Evolutionary conservation across 495 filamentous ascomycete genomes (phyloP).

Genomic region (Gamarada debralockiae): DNA sequence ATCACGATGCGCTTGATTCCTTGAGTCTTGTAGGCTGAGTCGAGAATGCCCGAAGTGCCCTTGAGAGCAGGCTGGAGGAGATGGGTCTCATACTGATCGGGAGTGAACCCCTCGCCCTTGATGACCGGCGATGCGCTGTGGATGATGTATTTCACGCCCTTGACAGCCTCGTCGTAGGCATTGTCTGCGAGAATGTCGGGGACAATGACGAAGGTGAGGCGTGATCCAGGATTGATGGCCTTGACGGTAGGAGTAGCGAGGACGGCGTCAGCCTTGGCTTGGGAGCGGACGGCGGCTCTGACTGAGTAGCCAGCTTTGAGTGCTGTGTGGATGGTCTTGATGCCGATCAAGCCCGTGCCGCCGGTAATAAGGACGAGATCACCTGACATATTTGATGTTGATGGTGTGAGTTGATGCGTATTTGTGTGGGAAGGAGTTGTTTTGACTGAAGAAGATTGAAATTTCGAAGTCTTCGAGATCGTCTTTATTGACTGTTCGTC

Average conservation of each 20-base stretch:
- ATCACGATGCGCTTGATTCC: constrained; percentile 38
- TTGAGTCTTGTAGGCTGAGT: constrained; percentile 30
- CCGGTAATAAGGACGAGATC: constrained; percentile 25
- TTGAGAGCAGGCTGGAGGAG: constrained; percentile 35
- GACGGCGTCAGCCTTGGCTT: constrained; percentile 24
- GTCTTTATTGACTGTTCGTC: too few relatives aligned
- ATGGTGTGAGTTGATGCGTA: too few relatives aligned
- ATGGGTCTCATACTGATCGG: constrained; percentile 17
- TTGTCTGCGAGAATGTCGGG: constrained; percentile 40
- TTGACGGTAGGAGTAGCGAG: constrained; percentile 24
- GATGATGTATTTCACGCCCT: constrained; percentile 44
- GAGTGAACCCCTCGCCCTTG: constrained; percentile 2
- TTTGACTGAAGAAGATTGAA: too few relatives aligned
- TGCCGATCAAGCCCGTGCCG: constrained; percentile 1
- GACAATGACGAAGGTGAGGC: constrained; percentile 37
- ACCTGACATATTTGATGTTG: neutral
- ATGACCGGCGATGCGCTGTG: constrained; percentile 47
- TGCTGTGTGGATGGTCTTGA: constrained; percentile 28
- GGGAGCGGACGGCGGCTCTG: constrained; percentile 38
- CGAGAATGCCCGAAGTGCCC: constrained; percentile 33
- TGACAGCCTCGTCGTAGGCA: constrained; percentile 42
- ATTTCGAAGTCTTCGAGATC: too few relatives aligned
- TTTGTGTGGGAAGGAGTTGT: too few relatives aligned
- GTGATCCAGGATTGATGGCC: constrained; percentile 22
- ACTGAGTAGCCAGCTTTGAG: constrained; percentile 34